Conservation (phyloP, 2,329 filamentous ascomycete species). For the Fusarium nygamai region DNA sequence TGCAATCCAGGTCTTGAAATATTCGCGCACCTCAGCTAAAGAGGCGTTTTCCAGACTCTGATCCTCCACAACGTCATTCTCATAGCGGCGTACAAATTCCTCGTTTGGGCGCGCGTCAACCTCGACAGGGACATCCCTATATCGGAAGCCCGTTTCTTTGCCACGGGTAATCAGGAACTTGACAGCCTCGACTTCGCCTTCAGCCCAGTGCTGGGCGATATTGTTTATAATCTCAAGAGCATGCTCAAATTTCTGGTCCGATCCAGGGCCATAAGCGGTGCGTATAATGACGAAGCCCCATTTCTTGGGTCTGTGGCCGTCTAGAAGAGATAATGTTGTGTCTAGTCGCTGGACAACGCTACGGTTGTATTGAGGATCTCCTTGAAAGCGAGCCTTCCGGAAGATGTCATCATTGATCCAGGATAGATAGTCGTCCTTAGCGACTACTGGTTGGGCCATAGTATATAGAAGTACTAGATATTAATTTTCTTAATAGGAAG, state of each 20-base stretch:
- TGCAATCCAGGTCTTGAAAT: not conserved
- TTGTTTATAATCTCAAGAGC: not conserved
- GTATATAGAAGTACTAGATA: not conserved
- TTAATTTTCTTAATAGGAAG: not conserved
- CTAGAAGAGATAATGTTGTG: not conserved
- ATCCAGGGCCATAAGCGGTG: not conserved
- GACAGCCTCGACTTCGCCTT: not conserved
- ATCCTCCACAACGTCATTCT: not conserved
- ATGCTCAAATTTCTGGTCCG: not conserved
- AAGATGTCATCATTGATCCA: not conserved
- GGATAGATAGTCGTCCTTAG: not conserved
- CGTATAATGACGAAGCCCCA: not conserved
- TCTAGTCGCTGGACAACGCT: not conserved
- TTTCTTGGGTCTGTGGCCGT: not conserved
- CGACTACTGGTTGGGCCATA: not conserved
- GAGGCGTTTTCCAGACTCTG: not conserved
- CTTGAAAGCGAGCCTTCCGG: not conserved
- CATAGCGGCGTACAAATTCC: not conserved
- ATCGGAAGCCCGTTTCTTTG: not conserved
- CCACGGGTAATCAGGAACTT: not conserved
- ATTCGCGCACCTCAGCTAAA: not conserved
- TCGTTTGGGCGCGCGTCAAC: not conserved
- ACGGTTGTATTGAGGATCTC: not conserved
- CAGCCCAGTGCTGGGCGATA: not conserved
- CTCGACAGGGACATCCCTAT: not conserved